Base-by-base conservation (phyloP, 495 filamentous ascomycete genomes). In the Sphaerosporella brunnea region DNA sequence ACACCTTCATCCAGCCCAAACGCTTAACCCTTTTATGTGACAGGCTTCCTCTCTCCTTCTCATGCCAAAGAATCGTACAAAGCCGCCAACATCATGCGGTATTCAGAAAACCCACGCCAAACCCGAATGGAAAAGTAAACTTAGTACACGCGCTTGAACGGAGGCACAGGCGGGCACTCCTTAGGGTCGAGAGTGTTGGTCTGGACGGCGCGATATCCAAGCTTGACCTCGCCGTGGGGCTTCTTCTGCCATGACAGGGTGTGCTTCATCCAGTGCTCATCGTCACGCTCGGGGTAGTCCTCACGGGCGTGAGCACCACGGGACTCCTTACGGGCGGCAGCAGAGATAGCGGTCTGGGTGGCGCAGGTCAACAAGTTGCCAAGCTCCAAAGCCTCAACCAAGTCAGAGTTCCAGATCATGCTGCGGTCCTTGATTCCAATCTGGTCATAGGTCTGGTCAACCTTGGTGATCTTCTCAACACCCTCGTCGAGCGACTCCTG, bases 381-480 rank as follows among this genome's bases (percentile, higher is more conserved):
- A 58, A 95, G 71, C 68, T 96, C 88, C 35, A 96, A 74, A 23
- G 86, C 92, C 75, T 96, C 88, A 46, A 93, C 82, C 23, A 96
- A 73, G 59, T 96, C 88, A 30, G 82, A 84, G 76, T 96, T 96
- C 88, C 88, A 96, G 69, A 96, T 94, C 90, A 96, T 94, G 75
- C 82, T 87, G 61, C 88, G 80, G 65, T 96, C 88, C 73, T 92
- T 93, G 65, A 82, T 93, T 58, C 83, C 82, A 51, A 95, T 76
- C 62, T 93, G 74, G 47, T 65, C 62, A 68, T 81, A 96, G 52
- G 69, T 76, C 59, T 75, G 65, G 63, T 96, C 90, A 55, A 95
- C 79, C 51, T 80, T 72, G 56, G 66, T 74, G 56, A 96, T 82
- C 65, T 74, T 80, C 59, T 67, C 63, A 35, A 90, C 82, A 70